Evolutionary conservation across 192 early-diverging fungal species (phyloP).

Genomic region (Chytriomyces confervae): DNA sequence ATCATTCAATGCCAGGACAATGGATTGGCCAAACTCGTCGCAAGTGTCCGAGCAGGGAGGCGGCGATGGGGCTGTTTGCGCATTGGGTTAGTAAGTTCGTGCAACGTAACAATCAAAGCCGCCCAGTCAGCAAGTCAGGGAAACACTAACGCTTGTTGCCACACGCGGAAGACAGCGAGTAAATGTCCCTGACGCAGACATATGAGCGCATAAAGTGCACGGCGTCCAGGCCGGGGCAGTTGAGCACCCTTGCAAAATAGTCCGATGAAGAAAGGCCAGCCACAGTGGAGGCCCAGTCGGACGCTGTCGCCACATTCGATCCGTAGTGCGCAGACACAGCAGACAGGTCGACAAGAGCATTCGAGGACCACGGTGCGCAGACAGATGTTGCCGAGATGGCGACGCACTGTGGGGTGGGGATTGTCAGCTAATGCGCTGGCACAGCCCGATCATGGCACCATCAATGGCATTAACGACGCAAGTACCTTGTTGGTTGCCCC

Average conservation of each 20-base stretch:
- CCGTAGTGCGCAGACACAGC: neutral
- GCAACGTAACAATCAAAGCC: neutral
- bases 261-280: neutral
- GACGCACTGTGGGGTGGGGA: neutral
- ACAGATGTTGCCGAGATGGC: neutral
- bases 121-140: neutral
- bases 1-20: neutral
- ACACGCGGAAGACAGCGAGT: neutral
- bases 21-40: neutral
- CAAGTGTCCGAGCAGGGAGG: neutral
- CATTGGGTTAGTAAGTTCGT: neutral
- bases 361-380: neutral
- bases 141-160: neutral
- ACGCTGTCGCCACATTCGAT: neutral
- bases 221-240: neutral
- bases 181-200: neutral
- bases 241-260: neutral
- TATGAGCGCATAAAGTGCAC: neutral
- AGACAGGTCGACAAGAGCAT: neutral
- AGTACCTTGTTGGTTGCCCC: too few species aligned
- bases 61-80: neutral
- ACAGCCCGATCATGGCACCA: too few species aligned
- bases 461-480: too few species aligned
- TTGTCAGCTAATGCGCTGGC: too few species aligned
- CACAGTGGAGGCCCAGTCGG: neutral